Evolutionary conservation across 257 asterid genomes (phyloP), one percentile per base, ranked within the genome.

Genomic region (Lycium barbarum): DNA sequence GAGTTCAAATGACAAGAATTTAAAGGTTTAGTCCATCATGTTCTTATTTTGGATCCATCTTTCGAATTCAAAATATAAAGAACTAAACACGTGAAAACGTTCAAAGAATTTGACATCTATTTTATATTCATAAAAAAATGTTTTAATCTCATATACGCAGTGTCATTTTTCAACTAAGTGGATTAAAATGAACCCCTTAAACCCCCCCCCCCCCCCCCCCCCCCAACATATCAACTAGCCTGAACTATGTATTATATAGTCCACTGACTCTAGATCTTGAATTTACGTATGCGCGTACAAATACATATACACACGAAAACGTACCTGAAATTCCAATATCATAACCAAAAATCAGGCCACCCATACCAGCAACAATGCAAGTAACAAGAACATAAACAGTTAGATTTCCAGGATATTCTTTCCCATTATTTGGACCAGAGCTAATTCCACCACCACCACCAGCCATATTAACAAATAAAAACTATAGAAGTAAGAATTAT

Each of bases 321-420:
- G 14, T 86, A 94, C 98, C 98, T 66, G 98, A 95, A 86, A 95
- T 94, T 3, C 98, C 98, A 0, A 95, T 91, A 82, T 95, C 98
- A 40, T 95, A 95, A 53, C 98, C 98, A 79, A 95, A 95, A 45
- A 95, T 95, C 6, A 95, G 91, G 9, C 98, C 98, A 7, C 98
- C 98, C 98, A 93, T 95, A 87, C 95, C 98, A 0, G 98, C 98
- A 20, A 94, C 91, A 76, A 95, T 88, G 79, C 98, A 95, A 26
- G 98, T 93, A 6, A 87, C 51, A 38, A 92, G 86, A 51, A 94
- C 98, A 82, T 93, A 93, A 3, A 86, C 86, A 67, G 98, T 95
- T 6, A 95, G 93, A 71, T 90, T 88, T 13, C 98, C 98, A 70
- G 98, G 95, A 87, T 95, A 95, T 22, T 82, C 92, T 82, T 92